These are phyloP conservation scores for Rhizopus delemar DNA, from an alignment of 371 early-diverging fungal species.

Conservation along the genomic window DNA sequence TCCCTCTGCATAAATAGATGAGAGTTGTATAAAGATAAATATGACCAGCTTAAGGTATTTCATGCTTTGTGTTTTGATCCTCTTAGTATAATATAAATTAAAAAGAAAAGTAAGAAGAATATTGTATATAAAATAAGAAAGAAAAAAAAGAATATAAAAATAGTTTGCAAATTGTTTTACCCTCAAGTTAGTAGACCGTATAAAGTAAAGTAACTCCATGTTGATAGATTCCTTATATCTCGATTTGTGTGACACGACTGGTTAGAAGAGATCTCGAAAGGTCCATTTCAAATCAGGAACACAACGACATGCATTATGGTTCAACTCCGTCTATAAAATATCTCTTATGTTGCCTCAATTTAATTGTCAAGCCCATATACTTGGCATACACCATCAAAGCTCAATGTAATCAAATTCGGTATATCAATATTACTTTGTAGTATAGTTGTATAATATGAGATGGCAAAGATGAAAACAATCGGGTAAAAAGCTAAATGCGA, in stretches of 20 bases:
- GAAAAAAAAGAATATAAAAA: constrained; percentile 4
- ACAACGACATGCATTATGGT: too few relatives aligned
- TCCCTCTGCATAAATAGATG: constrained; percentile 13
- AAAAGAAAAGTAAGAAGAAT: neutral
- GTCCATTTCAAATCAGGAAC: too few relatives aligned
- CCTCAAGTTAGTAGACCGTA: constrained; percentile 1
- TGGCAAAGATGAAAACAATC: too few relatives aligned
- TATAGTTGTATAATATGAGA: too few relatives aligned
- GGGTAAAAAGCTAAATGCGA: too few relatives aligned
- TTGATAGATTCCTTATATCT: constrained; percentile 10
- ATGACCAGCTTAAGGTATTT: neutral
- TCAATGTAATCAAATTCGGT: too few relatives aligned
- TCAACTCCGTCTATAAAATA: too few relatives aligned
- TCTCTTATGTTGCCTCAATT: too few relatives aligned
- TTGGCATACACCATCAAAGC: too few relatives aligned
- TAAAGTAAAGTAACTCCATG: constrained; percentile 10
- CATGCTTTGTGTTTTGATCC: neutral
- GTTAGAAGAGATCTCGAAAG: neutral
- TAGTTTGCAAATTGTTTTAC: neutral
- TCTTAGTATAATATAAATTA: too few relatives aligned
- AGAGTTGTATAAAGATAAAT: constrained; percentile 1
- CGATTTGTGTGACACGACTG: neutral
- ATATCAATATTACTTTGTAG: too few relatives aligned
- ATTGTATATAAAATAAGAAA: neutral
- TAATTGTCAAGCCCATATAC: too few relatives aligned